Evolutionary conservation across 805 yeast species (phyloP), one percentile per base, ranked within the genome.

Genomic region (Schwanniomyces vanrijiae): DNA sequence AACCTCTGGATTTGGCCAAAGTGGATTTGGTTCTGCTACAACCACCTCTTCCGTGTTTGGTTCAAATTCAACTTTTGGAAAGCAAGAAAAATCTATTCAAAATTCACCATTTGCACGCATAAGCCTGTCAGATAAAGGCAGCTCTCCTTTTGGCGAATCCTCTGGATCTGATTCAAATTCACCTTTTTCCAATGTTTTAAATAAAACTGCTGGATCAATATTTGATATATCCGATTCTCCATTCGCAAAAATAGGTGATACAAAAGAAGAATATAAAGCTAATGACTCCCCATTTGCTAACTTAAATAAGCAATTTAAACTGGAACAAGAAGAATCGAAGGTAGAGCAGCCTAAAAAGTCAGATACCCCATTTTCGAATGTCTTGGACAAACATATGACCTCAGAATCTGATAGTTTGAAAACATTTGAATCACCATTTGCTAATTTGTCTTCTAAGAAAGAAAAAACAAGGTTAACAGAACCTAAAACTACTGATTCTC

Each of bases 241-340:
- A 25, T 25, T 25, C 11, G 8, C 29, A 10, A n/a, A n/a, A n/a
- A n/a, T n/a, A n/a, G n/a, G n/a, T n/a, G n/a, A n/a, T n/a, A n/a
- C n/a, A n/a, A n/a, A n/a, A n/a, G n/a, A n/a, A n/a, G n/a, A n/a
- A n/a, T n/a, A n/a, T n/a, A n/a, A n/a, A n/a, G n/a, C n/a, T n/a
- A n/a, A n/a, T 3, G 35, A 31, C 10, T 45, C 52, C 7, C 48
- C 46, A 35, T 48, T 48, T 34, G 51, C 44, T 3, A 39, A 28
- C 20, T 35, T 43, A 13, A 29, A 26, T 19, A 24, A 11, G 14
- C n/a, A 31, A 22, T 25, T 16, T 14, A n/a, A n/a, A n/a, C n/a
- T n/a, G n/a, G n/a, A n/a, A n/a, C n/a, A n/a, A 20, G 41, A 25
- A 33, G 29, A 25, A 2, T 10, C 29, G 11, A 13, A 25, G 11